Percentiles rank a stretch among this genome's conserved stretches.
Conservation (phyloP, 2,329 filamentous ascomycete genomes). For the Chaetoscypha palmicola region DNA sequence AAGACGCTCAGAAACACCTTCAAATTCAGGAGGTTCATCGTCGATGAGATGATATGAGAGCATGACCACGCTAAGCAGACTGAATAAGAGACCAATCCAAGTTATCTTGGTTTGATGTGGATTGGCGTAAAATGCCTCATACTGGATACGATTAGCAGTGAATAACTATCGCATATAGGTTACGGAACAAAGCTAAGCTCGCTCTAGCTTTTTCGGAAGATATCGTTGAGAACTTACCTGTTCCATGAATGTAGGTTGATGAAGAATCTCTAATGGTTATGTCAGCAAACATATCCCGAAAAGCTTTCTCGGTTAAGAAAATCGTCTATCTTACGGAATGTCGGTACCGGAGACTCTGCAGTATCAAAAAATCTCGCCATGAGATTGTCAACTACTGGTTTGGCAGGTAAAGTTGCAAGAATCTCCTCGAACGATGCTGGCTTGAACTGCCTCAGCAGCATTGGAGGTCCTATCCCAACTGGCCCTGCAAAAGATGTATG, state of each 20-base stretch:
- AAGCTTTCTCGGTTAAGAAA: too few species aligned
- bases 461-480: constrained; percentile 48
- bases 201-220: too few species aligned
- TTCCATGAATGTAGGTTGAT: constrained; percentile 75
- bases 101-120: constrained; percentile 64
- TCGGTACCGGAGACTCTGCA: constrained; percentile 51
- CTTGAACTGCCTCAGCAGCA: constrained; percentile 66
- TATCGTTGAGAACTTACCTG: constrained; percentile 43
- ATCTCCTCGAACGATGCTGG: constrained; percentile 69
- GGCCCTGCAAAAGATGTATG: constrained; percentile 54
- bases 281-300: too few species aligned
- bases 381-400: constrained; percentile 71
- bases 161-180: neutral
- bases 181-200: neutral
- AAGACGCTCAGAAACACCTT: constrained; percentile 47
- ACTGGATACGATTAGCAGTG: constrained; percentile 7
- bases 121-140: constrained; percentile 53
- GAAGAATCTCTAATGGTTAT: constrained; percentile 58
- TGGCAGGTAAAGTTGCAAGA: constrained; percentile 68
- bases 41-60: constrained; percentile 68
- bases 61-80: constrained; percentile 67
- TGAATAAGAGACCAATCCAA: constrained; percentile 73
- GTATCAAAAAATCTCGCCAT: constrained; percentile 85
- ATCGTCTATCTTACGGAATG: constrained; percentile 20
- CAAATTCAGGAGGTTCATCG: constrained; percentile 69